Conservation (phyloP, 2,329 filamentous ascomycete species). For the Verticillium klebahnii region DNA sequence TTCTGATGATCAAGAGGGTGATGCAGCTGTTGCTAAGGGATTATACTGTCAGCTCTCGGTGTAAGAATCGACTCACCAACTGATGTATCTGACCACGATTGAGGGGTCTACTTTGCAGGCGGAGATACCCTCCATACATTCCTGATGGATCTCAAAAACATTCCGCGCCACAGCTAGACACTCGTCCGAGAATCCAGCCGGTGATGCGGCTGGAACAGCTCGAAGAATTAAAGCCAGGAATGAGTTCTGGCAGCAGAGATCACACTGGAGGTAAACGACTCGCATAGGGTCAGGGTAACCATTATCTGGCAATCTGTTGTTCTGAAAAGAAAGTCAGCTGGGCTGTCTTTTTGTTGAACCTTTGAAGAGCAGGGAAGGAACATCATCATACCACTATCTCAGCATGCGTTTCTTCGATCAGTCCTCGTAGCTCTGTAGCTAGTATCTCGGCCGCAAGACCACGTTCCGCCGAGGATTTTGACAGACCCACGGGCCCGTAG, state of each 20-base stretch:
- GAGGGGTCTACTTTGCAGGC: slow-evolving; percentile 18
- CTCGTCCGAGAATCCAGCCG: slow-evolving; percentile 16
- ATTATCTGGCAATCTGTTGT: slow-evolving; percentile 17
- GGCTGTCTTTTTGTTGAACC: slow-evolving; percentile 10
- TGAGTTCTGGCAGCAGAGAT: slow-evolving; percentile 28
- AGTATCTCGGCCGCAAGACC: slow-evolving; percentile 22
- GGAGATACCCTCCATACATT: slow-evolving; percentile 21
- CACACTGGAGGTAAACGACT: slow-evolving; percentile 23
- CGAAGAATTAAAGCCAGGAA: slow-evolving; percentile 27
- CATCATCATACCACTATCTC: not conserved
- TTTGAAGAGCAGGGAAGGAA: slow-evolving; percentile 18
- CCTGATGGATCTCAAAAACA: slow-evolving; percentile 26
- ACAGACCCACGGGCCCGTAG: slow-evolving; percentile 16
- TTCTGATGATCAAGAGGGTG: too few species aligned
- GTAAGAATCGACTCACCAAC: slow-evolving; percentile 18
- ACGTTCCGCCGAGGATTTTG: slow-evolving; percentile 14
- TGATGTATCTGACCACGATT: slow-evolving; percentile 28
- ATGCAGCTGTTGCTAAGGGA: not conserved
- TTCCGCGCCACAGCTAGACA: slow-evolving; percentile 26
- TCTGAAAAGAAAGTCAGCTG: not conserved
- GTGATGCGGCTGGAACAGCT: slow-evolving; percentile 14
- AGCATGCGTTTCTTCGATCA: not conserved
- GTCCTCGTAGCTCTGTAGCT: not conserved
- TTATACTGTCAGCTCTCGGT: not conserved
- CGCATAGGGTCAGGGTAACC: slow-evolving; percentile 18